Evolutionary conservation across 352 stramenopile genomes (phyloP), one percentile per base, ranked within the genome.

Genomic region (Phytophthora citricola): DNA sequence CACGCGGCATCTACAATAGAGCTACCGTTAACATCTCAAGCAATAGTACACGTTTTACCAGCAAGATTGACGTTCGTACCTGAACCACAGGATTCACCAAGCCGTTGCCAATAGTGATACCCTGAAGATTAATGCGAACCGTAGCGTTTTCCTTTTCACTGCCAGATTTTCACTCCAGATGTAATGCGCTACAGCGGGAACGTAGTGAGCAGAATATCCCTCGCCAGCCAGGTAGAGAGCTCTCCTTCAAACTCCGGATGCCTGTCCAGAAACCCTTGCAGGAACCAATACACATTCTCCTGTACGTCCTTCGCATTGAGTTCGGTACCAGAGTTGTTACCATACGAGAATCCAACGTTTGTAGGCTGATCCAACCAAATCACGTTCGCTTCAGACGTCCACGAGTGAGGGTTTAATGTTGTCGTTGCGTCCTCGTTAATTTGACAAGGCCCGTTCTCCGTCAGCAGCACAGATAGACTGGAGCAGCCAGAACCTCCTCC

Each of bases 361-460:
- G 59, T 61, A 15, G 79, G 78, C 44, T 90, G 81, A 50, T 90
- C 81, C 10, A 90, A 62, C 77, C 80, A 90, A 26, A 90, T 58
- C 8, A 89, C 69, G 36, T 87, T 89, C 24, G 82, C 80, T 38
- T 76, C 50, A 5, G 73, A 69, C 38, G 73, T 89, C 82, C 82
- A 91, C 45, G 75, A 78, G 52, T 85, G 66, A 32, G 69, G 68
- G 31, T 91, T 89, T 11, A 70, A 15, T 34, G 61, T 55, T 12
- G 79, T 83, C 11, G 65, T 75, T 5, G 68, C 27, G 48, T 83
- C 76, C 0, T 60, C 24, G n/a, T 73, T 66, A 2, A 89, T 49
- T 22, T 48, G 52, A 41, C 79, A 91, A 4, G 82, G 82, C 4
- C 82, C 82, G 57, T 91, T 91, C 55, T 91, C 82, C 17, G 40